Base-by-base conservation (phyloP, 176 grass and related monocot genomes). In the Cocos nucifera region DNA sequence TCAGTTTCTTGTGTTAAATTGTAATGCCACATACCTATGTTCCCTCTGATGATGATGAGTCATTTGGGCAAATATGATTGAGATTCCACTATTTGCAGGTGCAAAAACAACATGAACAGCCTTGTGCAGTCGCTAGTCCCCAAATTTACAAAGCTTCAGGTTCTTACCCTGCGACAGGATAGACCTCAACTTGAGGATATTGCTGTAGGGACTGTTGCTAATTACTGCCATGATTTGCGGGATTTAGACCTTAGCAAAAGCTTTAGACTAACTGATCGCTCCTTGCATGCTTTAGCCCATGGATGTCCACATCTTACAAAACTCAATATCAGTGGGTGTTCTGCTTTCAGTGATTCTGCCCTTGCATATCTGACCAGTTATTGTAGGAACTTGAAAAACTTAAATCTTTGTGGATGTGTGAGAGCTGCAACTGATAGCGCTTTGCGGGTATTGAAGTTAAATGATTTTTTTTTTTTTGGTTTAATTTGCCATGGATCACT, bases 161-260 rank as follows among this genome's bases (percentile, higher is more conserved):
- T 53, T 65, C 21, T 65, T 17, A 27, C 15, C 8, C 63, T 65
- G 50, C 63, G 63, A 27, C 63, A 65, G 27, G 51, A 65, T 52
- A 65, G 63, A 18, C 22, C 21, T 53, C 63, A 65, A 27, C 63
- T 65, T 28, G 63, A 65, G 21, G 63, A 65, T 18, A 25, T 15
- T 65, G 63, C 22, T 53, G 49, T 65, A n/a, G 63, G 53, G 63
- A 53, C 49, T 52, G n/a, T 65, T 22, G 15, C 63, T 26, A 65
- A 65, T 12, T 26, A 65, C 49, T 65, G 63, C 49, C 63, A 26
- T 52, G 63, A 65, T 9, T 65, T 65, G 22, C 50, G 22, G 63
- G 49, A 65, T 65, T 52, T 65, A 65, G 63, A 65, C 63, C 63
- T 65, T 65, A 65, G 63, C 63, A 65, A 53, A 65, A 52, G 63